A percentile compares a stretch with the other conserved stretches of the same genome.
Evolutionary conservation across 2,329 filamentous ascomycete genomes (phyloP).

Genomic region (Fusarium siculi): DNA sequence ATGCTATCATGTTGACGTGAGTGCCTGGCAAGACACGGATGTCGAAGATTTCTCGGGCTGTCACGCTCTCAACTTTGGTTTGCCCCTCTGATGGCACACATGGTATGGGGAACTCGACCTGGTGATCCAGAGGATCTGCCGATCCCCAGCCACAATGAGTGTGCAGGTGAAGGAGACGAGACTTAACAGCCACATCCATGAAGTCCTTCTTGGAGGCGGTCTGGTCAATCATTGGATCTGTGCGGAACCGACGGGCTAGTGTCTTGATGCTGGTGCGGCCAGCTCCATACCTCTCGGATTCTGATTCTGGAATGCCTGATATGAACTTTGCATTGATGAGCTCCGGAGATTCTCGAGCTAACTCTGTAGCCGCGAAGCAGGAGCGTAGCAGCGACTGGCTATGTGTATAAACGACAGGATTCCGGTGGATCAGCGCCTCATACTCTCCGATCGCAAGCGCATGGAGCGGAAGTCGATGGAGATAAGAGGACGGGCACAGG

Average conservation of each 20-base stretch:
- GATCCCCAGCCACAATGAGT: background rate
- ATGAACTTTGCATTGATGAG: background rate
- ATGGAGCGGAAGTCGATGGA: background rate
- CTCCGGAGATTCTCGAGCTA: too few species aligned
- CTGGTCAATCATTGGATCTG: background rate
- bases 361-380: background rate
- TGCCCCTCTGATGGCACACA: too few species aligned
- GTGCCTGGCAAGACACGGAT: background rate
- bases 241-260: background rate
- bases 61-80: background rate
- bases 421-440: background rate
- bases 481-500: background rate
- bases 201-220: background rate
- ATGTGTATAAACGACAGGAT: background rate
- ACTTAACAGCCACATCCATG: accelerated
- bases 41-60: background rate
- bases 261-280: too few species aligned
- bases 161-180: background rate
- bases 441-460: background rate
- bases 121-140: background rate
- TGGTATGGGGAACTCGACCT: background rate
- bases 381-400: background rate
- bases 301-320: background rate
- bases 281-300: background rate
- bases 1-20: background rate